phyloP scores from a whole-genome alignment of 2,329 filamentous ascomycete species.

The Xylaria sp. region DNA sequence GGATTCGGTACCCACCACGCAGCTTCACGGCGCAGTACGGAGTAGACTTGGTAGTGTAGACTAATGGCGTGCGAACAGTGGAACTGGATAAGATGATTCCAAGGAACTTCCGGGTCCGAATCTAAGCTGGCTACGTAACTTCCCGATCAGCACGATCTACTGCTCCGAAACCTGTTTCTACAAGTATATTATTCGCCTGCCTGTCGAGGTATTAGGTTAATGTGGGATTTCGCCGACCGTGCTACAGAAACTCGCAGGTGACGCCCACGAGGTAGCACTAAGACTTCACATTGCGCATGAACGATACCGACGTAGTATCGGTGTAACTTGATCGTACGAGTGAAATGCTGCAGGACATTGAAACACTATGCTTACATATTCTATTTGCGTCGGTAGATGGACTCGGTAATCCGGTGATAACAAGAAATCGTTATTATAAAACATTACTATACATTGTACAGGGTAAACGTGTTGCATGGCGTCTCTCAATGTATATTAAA shows the following conservation, averaged over 20 bases:
- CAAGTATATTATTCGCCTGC: neutral
- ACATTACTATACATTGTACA: conserved; percentile 6
- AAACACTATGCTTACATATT: neutral
- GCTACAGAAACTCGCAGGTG: neutral
- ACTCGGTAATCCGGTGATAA: neutral
- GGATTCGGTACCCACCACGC: conserved; percentile 1
- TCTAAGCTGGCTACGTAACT: neutral
- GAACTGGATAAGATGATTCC: neutral
- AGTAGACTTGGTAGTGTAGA: too few relatives aligned
- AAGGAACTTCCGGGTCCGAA: neutral
- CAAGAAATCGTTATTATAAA: neutral
- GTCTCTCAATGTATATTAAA: conserved; percentile 6
- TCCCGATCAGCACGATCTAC: neutral
- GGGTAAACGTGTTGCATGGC: neutral
- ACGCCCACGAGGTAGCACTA: neutral
- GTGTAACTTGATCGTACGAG: conserved; percentile 4
- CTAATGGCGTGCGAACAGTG: neutral
- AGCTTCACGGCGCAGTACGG: neutral
- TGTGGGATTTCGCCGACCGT: neutral
- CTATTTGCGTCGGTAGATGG: neutral
- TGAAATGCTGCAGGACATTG: neutral
- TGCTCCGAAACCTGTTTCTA: conserved; percentile 3
- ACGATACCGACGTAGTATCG: neutral
- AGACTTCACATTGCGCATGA: neutral
- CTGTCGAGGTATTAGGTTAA: neutral